These are phyloP conservation scores for Neurospora sp. DNA, from an alignment of 495 filamentous ascomycete species.

Conservation along the genomic window DNA sequence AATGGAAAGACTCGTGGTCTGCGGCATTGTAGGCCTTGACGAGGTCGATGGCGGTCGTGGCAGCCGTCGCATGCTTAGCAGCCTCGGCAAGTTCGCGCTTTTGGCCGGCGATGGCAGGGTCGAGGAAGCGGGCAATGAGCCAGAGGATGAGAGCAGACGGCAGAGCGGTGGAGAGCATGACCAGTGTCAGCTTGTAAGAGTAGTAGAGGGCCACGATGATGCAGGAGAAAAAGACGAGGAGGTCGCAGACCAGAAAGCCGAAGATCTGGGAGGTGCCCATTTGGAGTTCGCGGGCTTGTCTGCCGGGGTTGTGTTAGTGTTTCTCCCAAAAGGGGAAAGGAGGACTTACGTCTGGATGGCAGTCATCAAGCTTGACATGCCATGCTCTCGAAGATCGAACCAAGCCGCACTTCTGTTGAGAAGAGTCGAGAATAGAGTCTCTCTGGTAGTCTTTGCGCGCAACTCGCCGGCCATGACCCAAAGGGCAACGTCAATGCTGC, in stretches of 20 bases:
- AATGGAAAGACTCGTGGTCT: slow-evolving; percentile 57
- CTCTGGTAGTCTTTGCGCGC: slow-evolving; percentile 57
- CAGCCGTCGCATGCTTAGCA: slow-evolving; percentile 59
- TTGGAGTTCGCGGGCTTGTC: slow-evolving; percentile 76
- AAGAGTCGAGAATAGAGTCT: slow-evolving; percentile 55
- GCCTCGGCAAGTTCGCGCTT: slow-evolving; percentile 57
- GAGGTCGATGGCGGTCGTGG: slow-evolving; percentile 66
- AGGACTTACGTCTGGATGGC: slow-evolving; percentile 62
- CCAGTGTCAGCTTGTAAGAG: slow-evolving; percentile 77
- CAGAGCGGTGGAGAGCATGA: slow-evolving; percentile 70
- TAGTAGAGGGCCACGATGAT: slow-evolving; percentile 63
- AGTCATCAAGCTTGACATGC: slow-evolving; percentile 60
- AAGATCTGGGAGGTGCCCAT: slow-evolving; percentile 68
- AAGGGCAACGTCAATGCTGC: slow-evolving; percentile 50
- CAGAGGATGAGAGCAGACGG: slow-evolving; percentile 51
- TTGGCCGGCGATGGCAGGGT: slow-evolving; percentile 58
- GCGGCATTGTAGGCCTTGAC: slow-evolving; percentile 85
- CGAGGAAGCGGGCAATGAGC: slow-evolving; percentile 49
- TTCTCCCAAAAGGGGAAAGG: no score
- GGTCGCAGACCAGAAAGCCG: slow-evolving; percentile 54
- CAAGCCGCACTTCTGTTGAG: slow-evolving; percentile 66
- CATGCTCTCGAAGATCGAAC: slow-evolving; percentile 68
- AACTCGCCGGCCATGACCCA: slow-evolving; percentile 76
- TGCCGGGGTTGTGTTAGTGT: slow-evolving; percentile 23
- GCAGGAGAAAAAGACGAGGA: slow-evolving; percentile 49